Conservation (phyloP, 176 grass and related monocot genomes). For the Cenchrus purpureus region DNA sequence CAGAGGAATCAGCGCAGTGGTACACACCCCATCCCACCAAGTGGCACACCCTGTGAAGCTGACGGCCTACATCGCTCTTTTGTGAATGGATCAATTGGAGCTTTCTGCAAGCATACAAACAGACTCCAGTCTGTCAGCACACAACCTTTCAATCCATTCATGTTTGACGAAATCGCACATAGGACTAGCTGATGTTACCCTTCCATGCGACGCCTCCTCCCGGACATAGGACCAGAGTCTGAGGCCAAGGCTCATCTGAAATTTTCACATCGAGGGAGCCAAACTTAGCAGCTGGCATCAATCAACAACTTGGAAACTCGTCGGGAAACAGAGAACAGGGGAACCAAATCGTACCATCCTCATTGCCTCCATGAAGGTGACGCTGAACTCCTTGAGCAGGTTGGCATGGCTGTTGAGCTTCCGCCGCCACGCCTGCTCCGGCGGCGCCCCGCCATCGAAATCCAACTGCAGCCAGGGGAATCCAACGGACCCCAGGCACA, state of each 20-base stretch:
- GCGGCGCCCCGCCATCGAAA: conserved; percentile 87
- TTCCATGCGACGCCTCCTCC: conserved; percentile 97
- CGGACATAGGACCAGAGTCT: conserved; percentile 98
- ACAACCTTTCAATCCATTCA: conserved; percentile 1
- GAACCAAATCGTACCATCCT: conserved; percentile 67
- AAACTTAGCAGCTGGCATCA: conserved; percentile 11
- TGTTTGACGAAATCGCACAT: conserved; percentile 5
- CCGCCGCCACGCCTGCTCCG: conserved; percentile 91
- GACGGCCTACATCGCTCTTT: conserved; percentile 87
- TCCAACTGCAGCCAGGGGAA: conserved; percentile 64
- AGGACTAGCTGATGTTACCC: conserved; percentile 57
- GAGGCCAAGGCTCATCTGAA: conserved; percentile 85
- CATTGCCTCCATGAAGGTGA: conserved; percentile 99
- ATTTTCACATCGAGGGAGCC: not conserved
- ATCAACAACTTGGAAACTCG: not conserved
- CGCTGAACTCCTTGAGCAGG: conserved; percentile 93
- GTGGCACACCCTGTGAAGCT: conserved; percentile 91
- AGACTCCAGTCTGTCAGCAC: conserved; percentile 11
- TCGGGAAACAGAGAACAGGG: not conserved
- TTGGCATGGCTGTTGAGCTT: conserved; percentile 92
- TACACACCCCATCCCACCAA: conserved; percentile 96
- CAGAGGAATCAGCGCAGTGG: conserved; percentile 9
- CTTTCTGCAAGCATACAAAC: conserved; percentile 75
- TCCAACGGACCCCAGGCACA: not conserved
- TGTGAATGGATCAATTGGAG: conserved; percentile 97